These are phyloP conservation scores for Kwoniella heveanensis DNA, from an alignment of 768 basidiomycete genomes.

Conservation along the genomic window DNA sequence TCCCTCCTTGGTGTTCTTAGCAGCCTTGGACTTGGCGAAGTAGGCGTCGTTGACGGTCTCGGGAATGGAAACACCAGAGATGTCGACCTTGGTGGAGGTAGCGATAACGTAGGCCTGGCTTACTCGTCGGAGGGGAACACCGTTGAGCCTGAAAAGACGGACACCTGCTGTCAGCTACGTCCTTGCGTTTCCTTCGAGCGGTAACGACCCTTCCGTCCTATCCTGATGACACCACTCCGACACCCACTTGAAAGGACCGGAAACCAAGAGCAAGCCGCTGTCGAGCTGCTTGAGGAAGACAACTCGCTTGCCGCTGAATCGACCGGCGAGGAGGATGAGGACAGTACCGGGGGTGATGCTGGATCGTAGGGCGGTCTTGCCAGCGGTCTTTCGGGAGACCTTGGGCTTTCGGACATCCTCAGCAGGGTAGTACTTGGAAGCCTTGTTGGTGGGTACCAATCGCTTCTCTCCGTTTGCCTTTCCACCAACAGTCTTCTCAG, in stretches of 20 bases:
- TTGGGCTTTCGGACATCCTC: slow-evolving; percentile 91
- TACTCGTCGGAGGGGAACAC: slow-evolving; percentile 94
- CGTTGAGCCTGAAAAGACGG: slow-evolving; percentile 65
- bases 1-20: slow-evolving; percentile 81
- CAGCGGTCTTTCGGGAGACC: slow-evolving; percentile 83
- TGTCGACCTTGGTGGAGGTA: slow-evolving; percentile 89
- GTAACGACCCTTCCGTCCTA: not conserved
- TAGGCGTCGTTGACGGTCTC: slow-evolving; percentile 92
- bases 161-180: slow-evolving; percentile 15
- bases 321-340: slow-evolving; percentile 93
- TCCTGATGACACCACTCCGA: not conserved
- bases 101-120: slow-evolving; percentile 99
- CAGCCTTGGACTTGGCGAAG: slow-evolving; percentile 77
- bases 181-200: not conserved
- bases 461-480: slow-evolving; percentile 88
- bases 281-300: slow-evolving; percentile 95
- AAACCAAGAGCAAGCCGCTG: slow-evolving; percentile 84
- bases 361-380: slow-evolving; percentile 69
- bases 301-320: slow-evolving; percentile 97
- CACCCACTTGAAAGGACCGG: slow-evolving; percentile 85
- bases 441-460: slow-evolving; percentile 78
- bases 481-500: slow-evolving; percentile 77
- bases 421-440: slow-evolving; percentile 62
- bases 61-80: slow-evolving; percentile 66
- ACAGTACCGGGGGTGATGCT: slow-evolving; percentile 92